Evolutionary conservation across 2,329 filamentous ascomycete species (phyloP).

Genomic region (Penicillium decumbens): DNA sequence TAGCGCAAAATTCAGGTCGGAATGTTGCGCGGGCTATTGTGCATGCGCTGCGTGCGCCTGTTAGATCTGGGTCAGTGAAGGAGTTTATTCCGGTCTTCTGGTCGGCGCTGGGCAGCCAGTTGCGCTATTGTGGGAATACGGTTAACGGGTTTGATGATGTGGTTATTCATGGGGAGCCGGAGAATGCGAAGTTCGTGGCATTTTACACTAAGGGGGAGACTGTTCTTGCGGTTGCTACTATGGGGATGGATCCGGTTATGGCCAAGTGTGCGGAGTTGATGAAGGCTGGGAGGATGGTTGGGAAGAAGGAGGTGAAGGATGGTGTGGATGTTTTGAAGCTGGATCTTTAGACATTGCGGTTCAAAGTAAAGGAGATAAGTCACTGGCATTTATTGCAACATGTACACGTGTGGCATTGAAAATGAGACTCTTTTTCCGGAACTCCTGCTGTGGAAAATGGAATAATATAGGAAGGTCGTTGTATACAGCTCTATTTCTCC

Average conservation of each 20-base stretch:
- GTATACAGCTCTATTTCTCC: constrained; percentile 11
- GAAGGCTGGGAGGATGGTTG: constrained; percentile 73
- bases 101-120: constrained; percentile 83
- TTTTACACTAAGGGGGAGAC: constrained; percentile 85
- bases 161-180: constrained; percentile 63
- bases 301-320: constrained; percentile 68
- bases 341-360: too few species aligned
- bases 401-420: constrained; percentile 10
- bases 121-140: constrained; percentile 91
- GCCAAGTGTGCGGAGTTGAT: constrained; percentile 78
- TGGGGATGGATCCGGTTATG: constrained; percentile 87
- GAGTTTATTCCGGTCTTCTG: constrained; percentile 93
- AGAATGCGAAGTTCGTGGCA: constrained; percentile 76
- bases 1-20: constrained; percentile 88
- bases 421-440: constrained; percentile 12
- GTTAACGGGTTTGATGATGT: constrained; percentile 78
- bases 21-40: constrained; percentile 73
- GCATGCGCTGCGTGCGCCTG: constrained; percentile 44
- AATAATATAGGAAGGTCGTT: constrained; percentile 5
- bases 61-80: constrained; percentile 52
- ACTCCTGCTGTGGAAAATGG: constrained; percentile 16
- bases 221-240: constrained; percentile 83
- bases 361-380: background rate
- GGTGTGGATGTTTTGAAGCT: constrained; percentile 40
- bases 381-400: background rate